Evolutionary conservation across 352 stramenopile genomes (phyloP), one percentile per base, ranked within the genome.

Genomic region (Sclerospora graminicola): DNA sequence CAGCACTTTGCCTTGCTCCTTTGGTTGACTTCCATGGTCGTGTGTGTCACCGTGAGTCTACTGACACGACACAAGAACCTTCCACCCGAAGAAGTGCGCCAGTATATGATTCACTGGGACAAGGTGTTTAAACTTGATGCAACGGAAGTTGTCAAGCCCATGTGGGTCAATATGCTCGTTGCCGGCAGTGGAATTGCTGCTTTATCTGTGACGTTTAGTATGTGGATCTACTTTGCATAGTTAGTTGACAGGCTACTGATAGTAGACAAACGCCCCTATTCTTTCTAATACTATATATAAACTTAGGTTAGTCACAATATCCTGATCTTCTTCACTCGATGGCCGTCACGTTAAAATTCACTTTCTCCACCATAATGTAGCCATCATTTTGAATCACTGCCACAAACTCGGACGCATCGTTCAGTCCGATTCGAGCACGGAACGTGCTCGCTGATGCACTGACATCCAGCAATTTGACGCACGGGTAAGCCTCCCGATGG

Each of bases 1-100:
- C 61, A 80, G 53, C 69, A 82, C 52, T 84, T 80, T 48, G 66
- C 71, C 2, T 56, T 75, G 51, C 32, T 84, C 34, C 54, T 79
- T 30, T 82, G 66, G 68, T 42, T 70, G 41, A 69, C 57, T 10
- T 51, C 66, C 1, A 41, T 67, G 36, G 24, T 74, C 14, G 53
- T 81, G n/a, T 77, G 68, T 36, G 52, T 84, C 14, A 37, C 62
- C 34, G 63, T 82, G 15, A 78, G 69, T 48, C 41, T 82, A 8
- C 43, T 71, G 23, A 82, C 66, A 5, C 51, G 58, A 20, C 57
- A 70, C 37, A 78, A 70, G 34, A 55, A 39, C 20, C 56, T 32
- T 16, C 65, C 62, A 4, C 18, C 41, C 0, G 39, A 51, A n/a
- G 69, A 82, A 1, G 35, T 66, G 20, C 55, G 55, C 21, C 59